Evolutionary conservation across 768 basidiomycete species (phyloP).

Genomic region (Boletus coccyginus): DNA sequence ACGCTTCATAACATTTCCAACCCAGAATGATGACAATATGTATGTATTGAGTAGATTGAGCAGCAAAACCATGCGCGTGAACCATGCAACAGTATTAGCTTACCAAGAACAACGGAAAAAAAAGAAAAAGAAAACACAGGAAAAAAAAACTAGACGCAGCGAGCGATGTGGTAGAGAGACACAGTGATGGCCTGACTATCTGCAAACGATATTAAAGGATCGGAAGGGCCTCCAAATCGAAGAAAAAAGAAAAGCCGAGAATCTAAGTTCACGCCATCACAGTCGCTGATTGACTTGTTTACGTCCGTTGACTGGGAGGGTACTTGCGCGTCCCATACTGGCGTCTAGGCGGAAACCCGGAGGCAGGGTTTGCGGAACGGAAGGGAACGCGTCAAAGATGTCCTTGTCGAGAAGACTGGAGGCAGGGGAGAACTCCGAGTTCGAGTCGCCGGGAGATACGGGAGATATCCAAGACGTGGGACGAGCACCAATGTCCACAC

Average conservation of each 20-base stretch:
- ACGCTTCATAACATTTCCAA: slow-evolving; percentile 11
- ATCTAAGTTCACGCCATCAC: slow-evolving; percentile 23
- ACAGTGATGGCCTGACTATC: slow-evolving; percentile 11
- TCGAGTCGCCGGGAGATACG: slow-evolving; percentile 43
- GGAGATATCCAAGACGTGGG: slow-evolving; percentile 50
- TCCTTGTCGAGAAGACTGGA: slow-evolving; percentile 49
- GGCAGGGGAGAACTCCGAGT: slow-evolving; percentile 38
- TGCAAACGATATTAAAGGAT: slow-evolving; percentile 4
- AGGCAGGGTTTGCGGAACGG: slow-evolving; percentile 55
- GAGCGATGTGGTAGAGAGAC: background rate
- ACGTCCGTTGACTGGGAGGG: slow-evolving; percentile 28
- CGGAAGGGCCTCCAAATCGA: background rate
- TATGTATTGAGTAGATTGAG: slow-evolving; percentile 28
- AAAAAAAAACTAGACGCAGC: background rate
- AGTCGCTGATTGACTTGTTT: slow-evolving; percentile 23
- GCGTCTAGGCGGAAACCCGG: slow-evolving; percentile 23
- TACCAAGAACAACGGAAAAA: slow-evolving; percentile 8
- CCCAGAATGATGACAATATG: slow-evolving; percentile 18
- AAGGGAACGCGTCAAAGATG: slow-evolving; percentile 71
- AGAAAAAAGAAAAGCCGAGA: background rate
- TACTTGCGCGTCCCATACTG: slow-evolving; percentile 19
- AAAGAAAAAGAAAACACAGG: background rate
- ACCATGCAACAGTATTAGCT: slow-evolving; percentile 24
- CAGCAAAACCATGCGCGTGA: slow-evolving; percentile 16
- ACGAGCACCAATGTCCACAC: slow-evolving; percentile 22